Conservation (phyloP, 768 basidiomycete species). For the Rhodotorula graminis region DNA sequence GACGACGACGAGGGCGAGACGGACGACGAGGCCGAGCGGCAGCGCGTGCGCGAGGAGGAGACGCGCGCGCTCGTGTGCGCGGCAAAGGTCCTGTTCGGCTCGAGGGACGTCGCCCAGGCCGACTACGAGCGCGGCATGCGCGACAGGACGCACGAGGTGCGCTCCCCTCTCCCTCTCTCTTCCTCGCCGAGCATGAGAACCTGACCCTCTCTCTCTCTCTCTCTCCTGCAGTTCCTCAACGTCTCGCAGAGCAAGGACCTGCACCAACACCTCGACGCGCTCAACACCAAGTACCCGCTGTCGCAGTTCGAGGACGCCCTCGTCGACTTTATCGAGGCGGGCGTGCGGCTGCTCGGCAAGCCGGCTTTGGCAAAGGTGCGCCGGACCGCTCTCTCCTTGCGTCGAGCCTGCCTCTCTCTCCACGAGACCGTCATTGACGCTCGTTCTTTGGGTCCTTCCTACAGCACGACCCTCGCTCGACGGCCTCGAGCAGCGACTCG, state of each 20-base stretch:
- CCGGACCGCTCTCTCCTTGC: not conserved
- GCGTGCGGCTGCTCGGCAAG: conserved; percentile 11
- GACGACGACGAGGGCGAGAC: conserved; percentile 42
- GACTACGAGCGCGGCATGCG: conserved; percentile 74
- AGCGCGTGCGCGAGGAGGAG: conserved; percentile 45
- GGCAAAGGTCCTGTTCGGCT: conserved; percentile 26
- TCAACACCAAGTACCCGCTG: conserved; percentile 33
- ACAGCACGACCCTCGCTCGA: too few relatives aligned
- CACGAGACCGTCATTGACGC: too few relatives aligned
- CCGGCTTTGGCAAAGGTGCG: conserved; percentile 33
- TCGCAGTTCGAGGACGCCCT: conserved; percentile 30
- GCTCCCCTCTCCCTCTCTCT: not conserved
- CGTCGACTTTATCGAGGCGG: conserved; percentile 35
- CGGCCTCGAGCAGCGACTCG: not conserved
- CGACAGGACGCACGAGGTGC: conserved; percentile 63
- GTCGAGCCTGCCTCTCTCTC: too few relatives aligned
- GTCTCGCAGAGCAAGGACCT: conserved; percentile 13
- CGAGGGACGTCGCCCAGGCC: conserved; percentile 53
- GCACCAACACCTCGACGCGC: conserved; percentile 25
- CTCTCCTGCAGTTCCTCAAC: conserved; percentile 28
- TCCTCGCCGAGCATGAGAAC: too few relatives aligned
- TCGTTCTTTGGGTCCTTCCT: not conserved
- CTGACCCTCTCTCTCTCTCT: not conserved
- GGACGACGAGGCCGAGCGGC: conserved; percentile 45
- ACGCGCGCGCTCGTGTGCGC: conserved; percentile 20